Conservation (phyloP, 257 asterid genomes). For the Parsonsia alboflavescens region DNA sequence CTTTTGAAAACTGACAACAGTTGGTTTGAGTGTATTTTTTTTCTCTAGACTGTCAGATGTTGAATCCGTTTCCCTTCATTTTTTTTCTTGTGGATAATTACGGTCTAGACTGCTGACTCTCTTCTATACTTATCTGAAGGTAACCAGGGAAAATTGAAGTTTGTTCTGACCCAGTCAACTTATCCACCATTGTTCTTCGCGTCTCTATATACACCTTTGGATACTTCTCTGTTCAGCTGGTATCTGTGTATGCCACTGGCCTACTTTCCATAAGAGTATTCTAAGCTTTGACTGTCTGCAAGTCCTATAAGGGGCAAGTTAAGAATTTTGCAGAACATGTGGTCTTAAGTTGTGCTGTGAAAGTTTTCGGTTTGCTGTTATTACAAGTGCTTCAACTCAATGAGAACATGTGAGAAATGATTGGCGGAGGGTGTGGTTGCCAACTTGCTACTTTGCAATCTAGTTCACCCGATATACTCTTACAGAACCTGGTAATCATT, state of each 20-base stretch:
- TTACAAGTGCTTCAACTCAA: not conserved
- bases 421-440: not conserved
- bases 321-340: not conserved
- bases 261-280: not conserved
- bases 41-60: not conserved
- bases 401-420: not conserved
- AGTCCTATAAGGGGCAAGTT: not conserved
- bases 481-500: not conserved
- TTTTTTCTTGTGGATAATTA: not conserved
- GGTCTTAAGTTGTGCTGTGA: not conserved
- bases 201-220: not conserved
- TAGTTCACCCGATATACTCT: not conserved
- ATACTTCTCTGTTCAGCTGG: not conserved
- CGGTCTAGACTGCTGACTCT: not conserved
- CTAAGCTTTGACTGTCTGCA: not conserved
- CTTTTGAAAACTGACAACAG: not conserved
- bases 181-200: not conserved
- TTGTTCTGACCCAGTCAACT: not conserved
- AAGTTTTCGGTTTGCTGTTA: not conserved
- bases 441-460: not conserved
- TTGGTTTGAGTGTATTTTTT: not conserved
- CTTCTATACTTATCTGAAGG: not conserved
- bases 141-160: not conserved
- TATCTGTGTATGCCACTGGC: not conserved
- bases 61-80: not conserved